Evolutionary conservation across 2,329 filamentous ascomycete species (phyloP).

Genomic region (Myriosclerotinia duriaeana): DNA sequence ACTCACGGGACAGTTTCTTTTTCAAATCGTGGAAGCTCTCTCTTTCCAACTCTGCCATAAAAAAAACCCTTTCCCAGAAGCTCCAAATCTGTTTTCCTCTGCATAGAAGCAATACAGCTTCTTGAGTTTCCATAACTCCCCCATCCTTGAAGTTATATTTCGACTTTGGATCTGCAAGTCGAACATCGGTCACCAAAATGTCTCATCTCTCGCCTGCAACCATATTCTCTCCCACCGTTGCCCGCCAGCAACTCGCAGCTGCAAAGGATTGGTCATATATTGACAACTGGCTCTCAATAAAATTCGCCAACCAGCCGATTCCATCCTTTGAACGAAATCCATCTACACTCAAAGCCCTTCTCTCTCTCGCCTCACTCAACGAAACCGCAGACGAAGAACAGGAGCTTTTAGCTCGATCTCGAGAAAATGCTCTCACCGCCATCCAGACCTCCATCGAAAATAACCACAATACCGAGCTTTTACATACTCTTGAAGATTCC

Average conservation of each 20-base stretch:
- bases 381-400: conserved; percentile 74
- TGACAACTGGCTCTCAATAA: conserved; percentile 75
- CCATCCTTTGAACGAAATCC: conserved; percentile 84
- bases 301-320: conserved; percentile 61
- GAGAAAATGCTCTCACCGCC: conserved; percentile 58
- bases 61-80: background rate
- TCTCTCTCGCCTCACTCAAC: conserved; percentile 72
- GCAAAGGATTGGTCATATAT: conserved; percentile 91
- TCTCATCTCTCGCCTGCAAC: conserved; percentile 47
- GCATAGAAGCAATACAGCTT: background rate
- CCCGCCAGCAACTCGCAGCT: conserved; percentile 73
- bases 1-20: background rate
- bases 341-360: conserved; percentile 73
- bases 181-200: conserved; percentile 32
- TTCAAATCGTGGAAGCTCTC: background rate
- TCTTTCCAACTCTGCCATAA: background rate
- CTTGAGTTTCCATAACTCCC: background rate
- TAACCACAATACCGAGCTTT: conserved; percentile 45
- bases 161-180: background rate
- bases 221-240: conserved; percentile 67
- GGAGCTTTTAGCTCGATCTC: conserved; percentile 55
- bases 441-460: conserved; percentile 45
- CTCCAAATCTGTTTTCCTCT: background rate
- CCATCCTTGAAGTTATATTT: background rate
- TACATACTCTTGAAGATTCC: conserved; percentile 54